Percentiles rank a stretch among this genome's conserved stretches.
phyloP scores from a whole-genome alignment of 2,329 filamentous ascomycete genomes.

The Xylaria digitata region DNA sequence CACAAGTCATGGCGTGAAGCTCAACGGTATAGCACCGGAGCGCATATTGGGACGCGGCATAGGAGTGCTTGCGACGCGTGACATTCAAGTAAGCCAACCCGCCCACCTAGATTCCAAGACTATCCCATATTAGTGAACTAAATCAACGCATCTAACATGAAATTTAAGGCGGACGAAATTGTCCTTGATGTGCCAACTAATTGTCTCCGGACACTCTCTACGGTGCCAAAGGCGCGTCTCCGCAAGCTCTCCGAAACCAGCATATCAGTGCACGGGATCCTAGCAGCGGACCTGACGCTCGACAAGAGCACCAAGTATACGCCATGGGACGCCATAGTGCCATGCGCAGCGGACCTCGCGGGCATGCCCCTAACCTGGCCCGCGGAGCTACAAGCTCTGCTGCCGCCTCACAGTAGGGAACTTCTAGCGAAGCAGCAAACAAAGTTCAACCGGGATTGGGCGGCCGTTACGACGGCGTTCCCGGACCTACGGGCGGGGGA shows the following conservation, averaged over 20 bases:
- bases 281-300: slow-evolving; percentile 75
- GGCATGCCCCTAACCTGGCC: slow-evolving; percentile 63
- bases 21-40: slow-evolving; percentile 74
- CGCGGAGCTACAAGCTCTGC: slow-evolving; percentile 56
- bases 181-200: slow-evolving; percentile 73
- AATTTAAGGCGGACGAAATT: slow-evolving; percentile 64
- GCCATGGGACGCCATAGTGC: slow-evolving; percentile 75
- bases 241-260: slow-evolving; percentile 60
- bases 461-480: slow-evolving; percentile 55
- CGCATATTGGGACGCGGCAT: slow-evolving; percentile 78
- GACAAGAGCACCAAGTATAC: slow-evolving; percentile 60
- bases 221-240: slow-evolving; percentile 65
- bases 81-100: slow-evolving; percentile 67
- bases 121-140: background rate
- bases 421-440: slow-evolving; percentile 66
- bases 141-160: background rate
- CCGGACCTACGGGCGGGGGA: slow-evolving; percentile 46
- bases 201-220: slow-evolving; percentile 73
- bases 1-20: slow-evolving; percentile 68
- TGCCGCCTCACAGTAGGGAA: slow-evolving; percentile 57
- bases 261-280: slow-evolving; percentile 74
- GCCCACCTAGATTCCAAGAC: background rate
- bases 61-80: slow-evolving; percentile 77
- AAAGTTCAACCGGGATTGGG: slow-evolving; percentile 65
- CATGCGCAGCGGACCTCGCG: slow-evolving; percentile 68